Evolutionary conservation across 1,139 yeast species (phyloP).

Genomic region (Geotrichum cucujoidarum): DNA sequence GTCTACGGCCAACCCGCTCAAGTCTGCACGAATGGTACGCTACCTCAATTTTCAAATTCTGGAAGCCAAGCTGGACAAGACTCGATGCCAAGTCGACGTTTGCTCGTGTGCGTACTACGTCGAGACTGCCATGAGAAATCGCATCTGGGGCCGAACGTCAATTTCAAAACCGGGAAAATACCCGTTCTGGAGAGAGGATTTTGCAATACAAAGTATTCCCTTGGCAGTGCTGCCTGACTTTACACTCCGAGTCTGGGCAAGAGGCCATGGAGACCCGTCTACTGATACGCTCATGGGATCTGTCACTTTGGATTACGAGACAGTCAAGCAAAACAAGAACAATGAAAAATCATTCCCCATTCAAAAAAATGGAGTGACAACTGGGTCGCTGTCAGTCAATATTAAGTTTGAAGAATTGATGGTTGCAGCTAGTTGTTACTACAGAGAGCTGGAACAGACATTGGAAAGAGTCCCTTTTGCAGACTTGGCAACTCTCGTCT

Average conservation of each 20-base stretch:
- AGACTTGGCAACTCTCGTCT: neutral
- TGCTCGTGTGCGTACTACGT: constrained; percentile 37
- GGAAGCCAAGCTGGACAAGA: constrained; percentile 48
- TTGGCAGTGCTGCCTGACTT: constrained; percentile 23
- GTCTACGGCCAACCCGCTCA: constrained; percentile 29
- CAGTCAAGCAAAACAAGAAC: constrained; percentile 1
- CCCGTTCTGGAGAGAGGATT: constrained; percentile 58
- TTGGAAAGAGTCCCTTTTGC: constrained; percentile 1
- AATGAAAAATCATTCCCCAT: constrained; percentile 12
- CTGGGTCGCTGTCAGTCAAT: constrained; percentile 6
- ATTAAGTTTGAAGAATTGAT: constrained; percentile 2
- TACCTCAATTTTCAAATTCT: constrained; percentile 54
- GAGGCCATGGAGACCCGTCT: neutral
- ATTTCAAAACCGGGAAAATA: constrained; percentile 38
- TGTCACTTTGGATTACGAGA: constrained; percentile 2
- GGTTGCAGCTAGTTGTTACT: neutral
- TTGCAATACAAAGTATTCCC: constrained; percentile 41
- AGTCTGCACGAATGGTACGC: constrained; percentile 51
- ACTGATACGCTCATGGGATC: constrained; percentile 5
- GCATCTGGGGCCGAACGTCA: constrained; percentile 55
- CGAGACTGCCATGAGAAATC: constrained; percentile 52
- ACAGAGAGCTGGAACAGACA: neutral
- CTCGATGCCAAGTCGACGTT: constrained; percentile 29
- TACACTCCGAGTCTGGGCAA: constrained; percentile 2
- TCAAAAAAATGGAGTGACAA: neutral